Base-by-base conservation (phyloP, 352 stramenopile genomes). In the Globisporangium ultimum region DNA sequence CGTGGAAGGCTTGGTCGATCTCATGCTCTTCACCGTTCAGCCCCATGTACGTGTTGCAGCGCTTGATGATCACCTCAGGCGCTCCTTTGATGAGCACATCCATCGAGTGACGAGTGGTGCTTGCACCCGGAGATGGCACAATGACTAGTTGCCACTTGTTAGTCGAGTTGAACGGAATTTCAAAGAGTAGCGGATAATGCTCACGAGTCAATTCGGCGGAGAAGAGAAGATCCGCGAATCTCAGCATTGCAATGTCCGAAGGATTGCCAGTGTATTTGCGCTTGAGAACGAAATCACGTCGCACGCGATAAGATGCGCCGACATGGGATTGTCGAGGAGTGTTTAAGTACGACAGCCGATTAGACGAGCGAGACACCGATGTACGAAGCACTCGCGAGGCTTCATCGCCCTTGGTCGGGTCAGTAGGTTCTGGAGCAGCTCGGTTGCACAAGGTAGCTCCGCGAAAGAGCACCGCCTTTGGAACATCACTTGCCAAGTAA, bases 31-130 rank as follows among this genome's bases (percentile, higher is more conserved):
- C 45, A 34, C 83, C 88, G 36, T 92, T 80, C 20, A 74, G 34
- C 9, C 49, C 62, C 56, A 96, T 49, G 43, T 83, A 80, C 9
- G 80, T 84, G 38, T 64, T 80, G 71, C 95, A 98, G 41, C 88
- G 72, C 52, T 81, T 76, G 28, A 98, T 67, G 60, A 98, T 89
- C 18, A 92, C 81, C 65, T 98, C 94, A 10, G 95, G 95, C 1
- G 94, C 96, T 43, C 96, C 96, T 75, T 99, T 99, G 69, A 98
- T 93, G 63, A 97, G 73, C 15, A 81, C 64, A 14, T 83, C 73
- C 43, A 74, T 77, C 17, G 66, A 56, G 10, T 74, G 51, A n/a
- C 57, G 46, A 13, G 28, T 36, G 8, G 8, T 10, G 8, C 28
- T 36, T 6, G 28, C 28, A 36, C 28, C 28, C 28, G 28, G 28